Percentiles rank a stretch among this genome's conserved stretches.
Evolutionary conservation across 2,329 filamentous ascomycete species (phyloP).

Genomic region (Arthrocladium fulminans): DNA sequence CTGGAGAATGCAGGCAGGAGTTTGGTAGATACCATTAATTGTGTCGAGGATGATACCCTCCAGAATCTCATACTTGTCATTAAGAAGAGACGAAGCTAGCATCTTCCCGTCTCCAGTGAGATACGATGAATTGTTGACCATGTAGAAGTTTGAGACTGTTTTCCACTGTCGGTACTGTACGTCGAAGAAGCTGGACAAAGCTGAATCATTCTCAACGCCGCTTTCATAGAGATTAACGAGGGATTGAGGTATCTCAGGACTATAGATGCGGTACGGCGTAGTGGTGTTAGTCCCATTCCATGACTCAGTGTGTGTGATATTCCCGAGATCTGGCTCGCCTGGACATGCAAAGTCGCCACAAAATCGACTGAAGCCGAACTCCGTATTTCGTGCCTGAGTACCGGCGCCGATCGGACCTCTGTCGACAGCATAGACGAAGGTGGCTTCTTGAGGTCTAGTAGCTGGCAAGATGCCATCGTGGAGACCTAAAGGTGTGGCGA

Average conservation of each 20-base stretch:
- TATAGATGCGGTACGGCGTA: not conserved
- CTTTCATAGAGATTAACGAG: constrained; percentile 33
- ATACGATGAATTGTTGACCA: constrained; percentile 27
- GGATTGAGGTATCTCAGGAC: constrained; percentile 26
- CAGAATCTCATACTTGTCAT: constrained; percentile 28
- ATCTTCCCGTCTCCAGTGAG: constrained; percentile 27
- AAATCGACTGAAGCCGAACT: constrained; percentile 27
- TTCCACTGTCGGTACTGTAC: constrained; percentile 31
- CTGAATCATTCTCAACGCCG: constrained; percentile 25
- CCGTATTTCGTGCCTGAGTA: constrained; percentile 29
- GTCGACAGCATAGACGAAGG: constrained; percentile 35
- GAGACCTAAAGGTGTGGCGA: constrained; percentile 41
- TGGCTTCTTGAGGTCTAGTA: constrained; percentile 10
- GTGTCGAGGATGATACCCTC: constrained; percentile 33
- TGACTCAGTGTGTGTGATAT: constrained; percentile 21
- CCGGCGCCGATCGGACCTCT: constrained; percentile 31
- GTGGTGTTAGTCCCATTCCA: constrained; percentile 13
- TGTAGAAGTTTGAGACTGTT: constrained; percentile 15
- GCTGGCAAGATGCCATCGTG: constrained; percentile 31
- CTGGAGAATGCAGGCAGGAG: not conserved
- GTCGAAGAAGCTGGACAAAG: constrained; percentile 38
- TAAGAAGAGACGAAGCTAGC: constrained; percentile 28
- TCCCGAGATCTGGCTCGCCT: constrained; percentile 9
- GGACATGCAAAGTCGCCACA: constrained; percentile 20
- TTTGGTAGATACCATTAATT: constrained; percentile 23